Conservation (phyloP, 768 basidiomycete species). For the Tulasnella sp. region DNA sequence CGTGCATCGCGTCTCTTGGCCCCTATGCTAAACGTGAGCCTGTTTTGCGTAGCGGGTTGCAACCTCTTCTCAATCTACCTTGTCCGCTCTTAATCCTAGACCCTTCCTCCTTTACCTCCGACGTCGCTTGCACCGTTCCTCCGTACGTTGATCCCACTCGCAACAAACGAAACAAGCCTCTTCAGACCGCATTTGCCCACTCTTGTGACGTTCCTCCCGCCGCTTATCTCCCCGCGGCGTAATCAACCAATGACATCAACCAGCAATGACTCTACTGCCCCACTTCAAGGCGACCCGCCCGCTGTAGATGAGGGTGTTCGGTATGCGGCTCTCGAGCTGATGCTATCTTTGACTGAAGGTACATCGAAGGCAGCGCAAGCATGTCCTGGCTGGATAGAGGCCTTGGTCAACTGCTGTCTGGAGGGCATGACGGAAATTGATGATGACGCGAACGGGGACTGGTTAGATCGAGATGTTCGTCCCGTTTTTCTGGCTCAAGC, state of each 20-base stretch:
- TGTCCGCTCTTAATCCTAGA: slow-evolving; percentile 27
- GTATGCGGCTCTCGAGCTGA: slow-evolving; percentile 68
- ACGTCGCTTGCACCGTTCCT: slow-evolving; percentile 54
- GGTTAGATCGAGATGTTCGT: slow-evolving; percentile 48
- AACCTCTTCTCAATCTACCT: not conserved
- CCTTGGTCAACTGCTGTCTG: slow-evolving; percentile 62
- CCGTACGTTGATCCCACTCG: slow-evolving; percentile 57
- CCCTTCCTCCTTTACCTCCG: slow-evolving; percentile 49
- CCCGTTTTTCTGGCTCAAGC: not conserved
- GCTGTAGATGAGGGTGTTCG: slow-evolving; percentile 54
- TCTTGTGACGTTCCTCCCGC: slow-evolving; percentile 58
- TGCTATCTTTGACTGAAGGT: slow-evolving; percentile 72
- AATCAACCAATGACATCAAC: not conserved
- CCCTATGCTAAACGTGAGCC: slow-evolving; percentile 50
- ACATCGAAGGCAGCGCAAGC: slow-evolving; percentile 57
- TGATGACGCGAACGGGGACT: slow-evolving; percentile 37
- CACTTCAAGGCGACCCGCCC: slow-evolving; percentile 29
- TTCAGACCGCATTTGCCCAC: slow-evolving; percentile 63
- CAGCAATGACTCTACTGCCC: slow-evolving; percentile 17
- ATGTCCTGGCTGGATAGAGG: slow-evolving; percentile 58
- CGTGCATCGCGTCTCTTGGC: slow-evolving; percentile 49
- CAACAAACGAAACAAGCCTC: slow-evolving; percentile 53
- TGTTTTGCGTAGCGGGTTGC: not conserved
- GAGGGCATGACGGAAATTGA: slow-evolving; percentile 76
- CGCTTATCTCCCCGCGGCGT: slow-evolving; percentile 42